Evolutionary conservation across 2,329 filamentous ascomycete species (phyloP).

Genomic region (Tolypocladium cylindrosporum): DNA sequence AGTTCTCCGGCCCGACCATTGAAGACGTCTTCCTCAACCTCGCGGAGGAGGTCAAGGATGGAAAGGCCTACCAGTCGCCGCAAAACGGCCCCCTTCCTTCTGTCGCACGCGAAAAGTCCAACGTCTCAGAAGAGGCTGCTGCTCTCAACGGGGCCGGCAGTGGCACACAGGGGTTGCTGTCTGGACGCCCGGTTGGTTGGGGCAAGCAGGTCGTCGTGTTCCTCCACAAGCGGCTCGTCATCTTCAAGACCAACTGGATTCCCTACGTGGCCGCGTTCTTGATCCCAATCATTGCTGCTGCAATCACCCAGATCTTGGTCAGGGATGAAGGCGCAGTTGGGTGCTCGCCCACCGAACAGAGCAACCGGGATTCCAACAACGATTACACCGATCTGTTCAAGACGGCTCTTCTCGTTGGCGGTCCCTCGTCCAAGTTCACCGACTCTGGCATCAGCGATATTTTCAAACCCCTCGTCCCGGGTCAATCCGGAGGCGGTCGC

Average conservation of each 20-base stretch:
- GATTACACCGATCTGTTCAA: slow-evolving; percentile 11
- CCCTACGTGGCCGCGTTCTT: slow-evolving; percentile 66
- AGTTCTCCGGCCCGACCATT: slow-evolving; percentile 80
- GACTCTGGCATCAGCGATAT: slow-evolving; percentile 17
- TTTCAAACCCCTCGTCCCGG: slow-evolving; percentile 30
- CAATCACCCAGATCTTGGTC: slow-evolving; percentile 68
- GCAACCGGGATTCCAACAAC: slow-evolving; percentile 23
- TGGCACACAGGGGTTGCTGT: not conserved
- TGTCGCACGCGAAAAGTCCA: not conserved
- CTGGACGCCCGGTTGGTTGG: slow-evolving; percentile 41
- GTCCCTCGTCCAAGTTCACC: slow-evolving; percentile 27
- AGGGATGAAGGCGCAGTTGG: slow-evolving; percentile 38
- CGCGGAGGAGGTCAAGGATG: slow-evolving; percentile 61
- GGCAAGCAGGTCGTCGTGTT: slow-evolving; percentile 62
- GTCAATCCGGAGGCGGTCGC: slow-evolving; percentile 7
- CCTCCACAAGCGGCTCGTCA: slow-evolving; percentile 66
- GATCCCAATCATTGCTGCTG: slow-evolving; percentile 71
- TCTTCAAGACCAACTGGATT: slow-evolving; percentile 69
- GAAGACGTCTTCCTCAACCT: slow-evolving; percentile 87
- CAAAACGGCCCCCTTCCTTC: slow-evolving; percentile 5
- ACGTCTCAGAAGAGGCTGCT: not conserved
- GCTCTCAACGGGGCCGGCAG: not conserved
- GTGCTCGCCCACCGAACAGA: slow-evolving; percentile 40
- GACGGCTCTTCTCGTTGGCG: slow-evolving; percentile 11
- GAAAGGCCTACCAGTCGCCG: slow-evolving; percentile 4